Conservation (phyloP, 352 stramenopile genomes). For the Globisporangium viniferum region DNA sequence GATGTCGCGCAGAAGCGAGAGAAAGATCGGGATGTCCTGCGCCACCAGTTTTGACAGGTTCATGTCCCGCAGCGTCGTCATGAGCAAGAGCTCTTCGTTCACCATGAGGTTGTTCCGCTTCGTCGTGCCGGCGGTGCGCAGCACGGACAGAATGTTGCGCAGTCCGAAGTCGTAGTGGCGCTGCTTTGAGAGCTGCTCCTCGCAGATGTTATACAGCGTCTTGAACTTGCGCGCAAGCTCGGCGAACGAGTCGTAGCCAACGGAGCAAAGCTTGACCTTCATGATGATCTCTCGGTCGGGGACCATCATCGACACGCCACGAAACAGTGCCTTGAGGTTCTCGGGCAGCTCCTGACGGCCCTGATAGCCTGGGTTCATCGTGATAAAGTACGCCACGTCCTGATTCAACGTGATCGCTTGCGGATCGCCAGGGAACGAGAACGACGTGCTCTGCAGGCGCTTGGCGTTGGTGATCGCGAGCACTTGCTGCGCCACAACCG, state of each 20-base stretch:
- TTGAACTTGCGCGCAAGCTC: slow-evolving; percentile 96
- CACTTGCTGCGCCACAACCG: slow-evolving; percentile 92
- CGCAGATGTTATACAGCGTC: slow-evolving; percentile 93
- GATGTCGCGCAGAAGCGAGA: slow-evolving; percentile 86
- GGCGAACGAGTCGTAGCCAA: slow-evolving; percentile 89
- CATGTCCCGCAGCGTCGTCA: slow-evolving; percentile 93
- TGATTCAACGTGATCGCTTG: slow-evolving; percentile 52
- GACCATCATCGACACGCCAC: slow-evolving; percentile 96
- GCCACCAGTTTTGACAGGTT: slow-evolving; percentile 93
- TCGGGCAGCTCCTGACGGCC: slow-evolving; percentile 90
- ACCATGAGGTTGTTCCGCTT: slow-evolving; percentile 94
- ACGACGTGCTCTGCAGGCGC: slow-evolving; percentile 40
- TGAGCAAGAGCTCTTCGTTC: slow-evolving; percentile 92
- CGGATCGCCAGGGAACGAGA: slow-evolving; percentile 67
- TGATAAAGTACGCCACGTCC: slow-evolving; percentile 87
- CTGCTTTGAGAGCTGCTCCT: slow-evolving; percentile 93
- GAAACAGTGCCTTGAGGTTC: slow-evolving; percentile 92
- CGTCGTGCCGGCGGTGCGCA: slow-evolving; percentile 93
- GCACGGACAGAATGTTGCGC: slow-evolving; percentile 93
- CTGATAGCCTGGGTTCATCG: slow-evolving; percentile 94
- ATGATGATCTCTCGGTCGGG: slow-evolving; percentile 97
- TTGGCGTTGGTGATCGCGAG: slow-evolving; percentile 81
- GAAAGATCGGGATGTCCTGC: slow-evolving; percentile 90
- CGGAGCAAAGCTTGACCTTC: slow-evolving; percentile 92
- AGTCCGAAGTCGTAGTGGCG: slow-evolving; percentile 94